These are phyloP conservation scores for Mortierella sp. DNA, from an alignment of 371 early-diverging fungal genomes.

Conservation along the genomic window DNA sequence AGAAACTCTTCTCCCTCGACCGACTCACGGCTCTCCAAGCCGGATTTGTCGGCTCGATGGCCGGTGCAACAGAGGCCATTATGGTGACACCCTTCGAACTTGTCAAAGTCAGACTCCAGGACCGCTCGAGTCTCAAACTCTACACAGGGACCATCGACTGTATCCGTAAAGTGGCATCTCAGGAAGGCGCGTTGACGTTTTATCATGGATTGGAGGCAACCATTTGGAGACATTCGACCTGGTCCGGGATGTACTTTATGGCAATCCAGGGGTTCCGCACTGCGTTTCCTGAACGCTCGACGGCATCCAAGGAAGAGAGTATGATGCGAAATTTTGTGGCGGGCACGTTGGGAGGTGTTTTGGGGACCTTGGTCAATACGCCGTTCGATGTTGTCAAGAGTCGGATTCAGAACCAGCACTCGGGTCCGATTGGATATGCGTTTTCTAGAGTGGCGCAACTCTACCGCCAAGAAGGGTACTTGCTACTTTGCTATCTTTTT, in stretches of 20 bases:
- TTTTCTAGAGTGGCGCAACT: constrained; percentile 79
- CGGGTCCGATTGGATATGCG: constrained; percentile 77
- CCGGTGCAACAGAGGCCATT: constrained; percentile 93
- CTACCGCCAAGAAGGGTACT: constrained; percentile 88
- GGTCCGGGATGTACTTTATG: constrained; percentile 92
- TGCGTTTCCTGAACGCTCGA: constrained; percentile 72
- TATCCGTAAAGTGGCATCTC: constrained; percentile 77
- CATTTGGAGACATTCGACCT: constrained; percentile 91
- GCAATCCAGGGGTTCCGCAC: constrained; percentile 82
- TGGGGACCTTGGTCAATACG: constrained; percentile 92
- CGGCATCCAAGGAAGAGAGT: constrained; percentile 75
- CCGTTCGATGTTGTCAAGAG: constrained; percentile 97
- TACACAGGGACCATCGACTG: constrained; percentile 86
- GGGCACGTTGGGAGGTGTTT: constrained; percentile 93
- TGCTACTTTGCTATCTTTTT: background rate
- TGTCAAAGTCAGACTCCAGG: constrained; percentile 93
- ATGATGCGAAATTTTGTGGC: constrained; percentile 89
- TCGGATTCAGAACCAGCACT: constrained; percentile 86
- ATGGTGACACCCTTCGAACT: constrained; percentile 92
- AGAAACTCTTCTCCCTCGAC: constrained; percentile 74
- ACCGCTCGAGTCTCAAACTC: constrained; percentile 71
- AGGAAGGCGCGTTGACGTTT: constrained; percentile 86
- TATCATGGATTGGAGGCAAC: constrained; percentile 94
- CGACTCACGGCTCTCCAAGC: constrained; percentile 80
- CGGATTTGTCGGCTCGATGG: constrained; percentile 90